Evolutionary conservation across 768 basidiomycete species (phyloP), one percentile per base, ranked within the genome.

Genomic region (Phlebiopsis gigantea): DNA sequence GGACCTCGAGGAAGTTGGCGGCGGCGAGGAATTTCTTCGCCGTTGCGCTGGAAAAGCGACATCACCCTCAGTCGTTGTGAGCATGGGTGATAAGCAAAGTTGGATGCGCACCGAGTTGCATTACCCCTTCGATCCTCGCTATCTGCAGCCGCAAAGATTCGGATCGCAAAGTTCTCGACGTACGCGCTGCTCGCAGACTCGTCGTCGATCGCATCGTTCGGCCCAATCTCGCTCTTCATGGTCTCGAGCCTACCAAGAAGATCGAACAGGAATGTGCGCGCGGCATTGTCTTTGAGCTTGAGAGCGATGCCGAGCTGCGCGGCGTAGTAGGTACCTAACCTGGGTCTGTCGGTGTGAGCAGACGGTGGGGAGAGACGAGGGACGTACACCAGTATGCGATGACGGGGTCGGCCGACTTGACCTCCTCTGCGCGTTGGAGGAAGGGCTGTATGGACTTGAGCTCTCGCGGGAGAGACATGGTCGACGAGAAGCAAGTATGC

Each of bases 21-120:
- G 96, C 93, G 14, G 93, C 96, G 3, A 98, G 77, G 69, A 98
- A 98, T 71, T 95, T 96, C 67, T 88, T 90, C 4, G 96, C 93
- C 1, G 95, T 98, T 19, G 83, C 80, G 67, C 93, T 95, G 63
- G 9, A 28, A 15, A 34, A 52, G 28, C 9, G 5, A 42, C 17
- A 39, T n/a, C n/a, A n/a, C n/a, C n/a, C n/a, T n/a, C n/a, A n/a
- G 56, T 2, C 17, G 28, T 5, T 44, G 56, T 26, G n/a, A n/a
- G n/a, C n/a, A n/a, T 24, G 26, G 19, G 45, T 8, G 28, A 14
- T 5, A 26, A 14, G 2, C 9, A 17, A 43, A 25, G 19, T 34
- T 39, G 45, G 53, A 26, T 15, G 68, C 76, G 54, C 63, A 93
- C 91, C 88, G 85, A 30, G 86, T 89, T 14, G 88, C 84, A 44